These are phyloP conservation scores for Styphnolobium japonicum DNA, from an alignment of 306 rosid genomes.

Conservation along the genomic window DNA sequence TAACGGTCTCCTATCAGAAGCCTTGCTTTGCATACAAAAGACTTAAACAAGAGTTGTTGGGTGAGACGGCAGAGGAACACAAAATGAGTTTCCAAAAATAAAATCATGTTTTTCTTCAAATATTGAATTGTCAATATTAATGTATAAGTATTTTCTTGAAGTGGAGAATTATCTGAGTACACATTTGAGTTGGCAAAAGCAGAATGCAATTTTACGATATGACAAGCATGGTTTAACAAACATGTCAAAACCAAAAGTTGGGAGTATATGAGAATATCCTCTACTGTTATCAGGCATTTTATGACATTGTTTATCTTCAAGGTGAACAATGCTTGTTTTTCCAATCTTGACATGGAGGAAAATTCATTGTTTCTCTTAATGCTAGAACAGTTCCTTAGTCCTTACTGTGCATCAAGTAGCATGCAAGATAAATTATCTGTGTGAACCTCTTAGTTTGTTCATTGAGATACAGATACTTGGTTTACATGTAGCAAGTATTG, in stretches of 20 bases:
- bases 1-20: no score
- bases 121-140: not conserved
- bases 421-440: not conserved
- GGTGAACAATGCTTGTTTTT: not conserved
- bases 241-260: not conserved
- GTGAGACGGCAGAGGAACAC: not conserved
- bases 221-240: not conserved
- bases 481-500: not conserved
- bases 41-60: not conserved
- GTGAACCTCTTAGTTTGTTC: not conserved
- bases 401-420: not conserved
- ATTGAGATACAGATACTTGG: not conserved
- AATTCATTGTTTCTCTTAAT: not conserved
- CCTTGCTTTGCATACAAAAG: not conserved
- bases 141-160: not conserved
- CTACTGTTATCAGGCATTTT: not conserved
- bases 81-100: not conserved
- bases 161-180: not conserved
- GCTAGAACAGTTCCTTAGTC: not conserved
- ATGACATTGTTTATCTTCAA: not conserved
- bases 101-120: not conserved
- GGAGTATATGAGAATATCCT: not conserved
- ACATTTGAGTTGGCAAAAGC: not conserved
- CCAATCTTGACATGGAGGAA: not conserved
- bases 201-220: not conserved